Percentiles rank a stretch among this genome's conserved stretches.
These are phyloP conservation scores for Chrysochromulina tobinii DNA, from an alignment of 78 protist species.

Conservation along the genomic window DNA sequence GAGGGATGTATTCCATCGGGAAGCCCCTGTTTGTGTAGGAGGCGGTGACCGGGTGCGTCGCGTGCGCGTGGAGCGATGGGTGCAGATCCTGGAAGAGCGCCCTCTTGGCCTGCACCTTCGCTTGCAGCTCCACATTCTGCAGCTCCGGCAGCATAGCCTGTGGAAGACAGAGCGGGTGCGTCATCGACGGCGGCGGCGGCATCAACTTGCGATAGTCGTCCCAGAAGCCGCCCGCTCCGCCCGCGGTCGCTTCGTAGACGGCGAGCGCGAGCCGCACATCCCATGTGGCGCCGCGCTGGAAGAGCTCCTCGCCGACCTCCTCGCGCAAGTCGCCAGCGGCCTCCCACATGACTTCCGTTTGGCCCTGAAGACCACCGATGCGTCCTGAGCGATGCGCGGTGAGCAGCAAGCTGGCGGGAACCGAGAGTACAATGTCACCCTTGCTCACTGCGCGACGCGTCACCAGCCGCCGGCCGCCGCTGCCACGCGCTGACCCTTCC, in stretches of 20 bases:
- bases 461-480: no score
- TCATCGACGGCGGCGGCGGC: background rate
- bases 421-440: background rate
- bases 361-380: background rate
- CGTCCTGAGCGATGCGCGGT: conserved; percentile 17
- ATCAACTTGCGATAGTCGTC: background rate
- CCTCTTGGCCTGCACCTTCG: background rate
- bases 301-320: background rate
- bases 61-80: background rate
- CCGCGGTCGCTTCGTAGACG: conserved; percentile 11
- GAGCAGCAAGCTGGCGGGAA: background rate
- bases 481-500: no score
- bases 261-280: conserved; percentile 22
- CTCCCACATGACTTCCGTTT: background rate
- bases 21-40: background rate
- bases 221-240: background rate
- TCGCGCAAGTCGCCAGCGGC: conserved; percentile 4
- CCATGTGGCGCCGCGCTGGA: background rate
- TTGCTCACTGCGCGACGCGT: background rate
- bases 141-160: background rate
- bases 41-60: background rate
- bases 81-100: background rate
- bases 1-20: background rate
- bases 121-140: background rate
- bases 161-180: background rate